Base-by-base conservation (phyloP, 441 rosid genomes). In the Corymbia citriodora region DNA sequence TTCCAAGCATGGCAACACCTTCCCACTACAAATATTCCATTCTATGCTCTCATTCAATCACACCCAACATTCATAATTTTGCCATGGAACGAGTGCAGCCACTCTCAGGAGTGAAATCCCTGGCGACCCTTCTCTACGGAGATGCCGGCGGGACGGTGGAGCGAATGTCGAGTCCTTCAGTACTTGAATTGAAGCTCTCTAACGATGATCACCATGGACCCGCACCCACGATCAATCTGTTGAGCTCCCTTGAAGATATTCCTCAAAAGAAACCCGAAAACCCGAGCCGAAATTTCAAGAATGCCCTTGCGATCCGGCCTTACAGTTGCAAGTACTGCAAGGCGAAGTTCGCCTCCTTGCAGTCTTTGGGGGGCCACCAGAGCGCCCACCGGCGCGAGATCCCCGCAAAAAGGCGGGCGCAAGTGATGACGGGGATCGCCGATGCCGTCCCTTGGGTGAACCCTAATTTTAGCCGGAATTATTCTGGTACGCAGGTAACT, bases 361-460 rank as follows among this genome's bases (percentile, higher is more conserved):
- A 88, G 25, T 91, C 92, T 15, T 65, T 88, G 31, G 91, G 92
- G 55, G 93, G 93, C 15, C 91, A 91, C 81, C 92, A 92, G 40
- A 89, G 89, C 55, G 91, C 89, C 57, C 92, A 91, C 40, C 91
- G 89, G 55, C 55, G 83, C 16, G 86, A 92, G 61, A 36, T 89
- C 57, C 90, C 91, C 11, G 27, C 27, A 8, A 7, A 85, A 89
- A 91, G 48, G 83, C 90, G 4, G 74, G 74, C 74, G 40, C 0
- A n/a, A 79, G 88, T 19, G 12, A 88, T 25, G n/a, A 72, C 70
- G 70, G 29, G 31, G 59, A 88, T 36, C 87, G 81, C 85, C 36
- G 0, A 55, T 6, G 49, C 52, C 74, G 31, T 31, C 16, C n/a
- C 74, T 68, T 40, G 31, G 74, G 74, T 0, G 74, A 68, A 29